phyloP scores from a whole-genome alignment of 2,329 filamentous ascomycete species.

The Raffaelea ambrosiae region DNA sequence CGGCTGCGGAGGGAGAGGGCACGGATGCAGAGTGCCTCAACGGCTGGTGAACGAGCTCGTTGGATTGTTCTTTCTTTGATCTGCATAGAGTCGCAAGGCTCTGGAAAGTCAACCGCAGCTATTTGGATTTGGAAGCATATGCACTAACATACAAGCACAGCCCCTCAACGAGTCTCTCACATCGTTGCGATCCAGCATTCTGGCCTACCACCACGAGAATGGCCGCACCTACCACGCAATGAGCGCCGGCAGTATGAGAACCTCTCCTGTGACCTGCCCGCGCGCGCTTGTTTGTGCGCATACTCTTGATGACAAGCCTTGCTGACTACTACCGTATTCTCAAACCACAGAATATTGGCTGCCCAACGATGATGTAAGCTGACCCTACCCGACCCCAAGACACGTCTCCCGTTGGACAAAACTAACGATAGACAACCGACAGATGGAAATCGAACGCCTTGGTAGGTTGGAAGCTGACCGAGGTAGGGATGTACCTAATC shows the following conservation, averaged over 20 bases:
- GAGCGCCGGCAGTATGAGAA: slow-evolving; percentile 17
- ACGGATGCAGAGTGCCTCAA: too few species aligned
- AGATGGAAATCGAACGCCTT: slow-evolving; percentile 7
- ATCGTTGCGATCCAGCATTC: slow-evolving; percentile 15
- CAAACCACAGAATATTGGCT: slow-evolving; percentile 5
- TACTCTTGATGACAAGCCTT: not conserved
- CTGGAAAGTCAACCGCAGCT: too few species aligned
- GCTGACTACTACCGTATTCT: not conserved
- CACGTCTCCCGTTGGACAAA: not conserved
- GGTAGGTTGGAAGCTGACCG: not conserved
- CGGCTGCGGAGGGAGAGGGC: too few species aligned
- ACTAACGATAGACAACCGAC: not conserved
- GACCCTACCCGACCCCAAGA: not conserved
- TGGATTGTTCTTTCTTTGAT: too few species aligned
- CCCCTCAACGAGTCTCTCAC: slow-evolving; percentile 8
- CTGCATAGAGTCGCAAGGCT: too few species aligned
- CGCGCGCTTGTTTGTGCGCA: not conserved
- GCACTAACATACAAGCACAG: too few species aligned
- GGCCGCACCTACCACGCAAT: slow-evolving; percentile 17
- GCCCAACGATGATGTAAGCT: slow-evolving; percentile 10
- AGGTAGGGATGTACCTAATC: too few species aligned
- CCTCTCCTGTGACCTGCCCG: too few species aligned
- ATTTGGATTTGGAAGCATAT: too few species aligned
- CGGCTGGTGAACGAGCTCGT: too few species aligned
- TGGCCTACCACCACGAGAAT: slow-evolving; percentile 16